phyloP scores from a whole-genome alignment of 2,329 filamentous ascomycete genomes.

The Pezizomycotina sp. region DNA sequence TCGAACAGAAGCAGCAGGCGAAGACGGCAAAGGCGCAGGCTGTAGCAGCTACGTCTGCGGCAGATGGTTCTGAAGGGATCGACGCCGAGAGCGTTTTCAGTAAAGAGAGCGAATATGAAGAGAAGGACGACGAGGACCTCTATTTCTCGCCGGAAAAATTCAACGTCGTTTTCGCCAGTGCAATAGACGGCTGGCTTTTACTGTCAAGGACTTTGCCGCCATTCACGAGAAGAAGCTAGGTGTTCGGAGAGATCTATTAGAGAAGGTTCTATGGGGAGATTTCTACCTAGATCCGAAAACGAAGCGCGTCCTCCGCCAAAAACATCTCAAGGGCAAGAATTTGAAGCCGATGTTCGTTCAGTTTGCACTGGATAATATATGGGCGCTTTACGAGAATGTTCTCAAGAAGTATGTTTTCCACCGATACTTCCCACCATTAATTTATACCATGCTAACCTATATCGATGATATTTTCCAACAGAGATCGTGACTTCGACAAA shows the following conservation, averaged over 20 bases:
- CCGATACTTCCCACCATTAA: conserved; percentile 29
- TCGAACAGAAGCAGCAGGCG: conserved; percentile 68
- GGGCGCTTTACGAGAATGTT: conserved; percentile 67
- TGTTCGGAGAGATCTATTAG: conserved; percentile 71
- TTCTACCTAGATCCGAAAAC: conserved; percentile 95
- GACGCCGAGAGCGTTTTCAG: conserved; percentile 39
- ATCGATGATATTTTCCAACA: too few species aligned
- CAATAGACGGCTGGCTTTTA: conserved; percentile 98
- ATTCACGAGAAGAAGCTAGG: conserved; percentile 95
- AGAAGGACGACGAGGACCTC: conserved; percentile 86
- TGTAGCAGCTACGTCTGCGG: conserved; percentile 24
- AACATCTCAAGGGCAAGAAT: conserved; percentile 79
- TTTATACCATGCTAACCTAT: conserved; percentile 11
- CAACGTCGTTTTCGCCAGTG: conserved; percentile 97
- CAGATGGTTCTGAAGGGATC: conserved; percentile 34
- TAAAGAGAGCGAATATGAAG: conserved; percentile 52
- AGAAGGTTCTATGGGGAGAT: conserved; percentile 92
- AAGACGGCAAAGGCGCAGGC: conserved; percentile 25
- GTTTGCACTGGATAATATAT: conserved; percentile 83
- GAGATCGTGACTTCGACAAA: conserved; percentile 50
- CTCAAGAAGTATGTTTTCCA: conserved; percentile 25
- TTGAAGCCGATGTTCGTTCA: conserved; percentile 97
- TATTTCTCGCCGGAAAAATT: conserved; percentile 98
- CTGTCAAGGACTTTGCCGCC: conserved; percentile 78
- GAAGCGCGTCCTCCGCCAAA: conserved; percentile 75